Percentiles rank a stretch among this genome's conserved stretches.
Conservation (phyloP, 176 grass and related monocot genomes). For the Cymbopogon citratus region DNA sequence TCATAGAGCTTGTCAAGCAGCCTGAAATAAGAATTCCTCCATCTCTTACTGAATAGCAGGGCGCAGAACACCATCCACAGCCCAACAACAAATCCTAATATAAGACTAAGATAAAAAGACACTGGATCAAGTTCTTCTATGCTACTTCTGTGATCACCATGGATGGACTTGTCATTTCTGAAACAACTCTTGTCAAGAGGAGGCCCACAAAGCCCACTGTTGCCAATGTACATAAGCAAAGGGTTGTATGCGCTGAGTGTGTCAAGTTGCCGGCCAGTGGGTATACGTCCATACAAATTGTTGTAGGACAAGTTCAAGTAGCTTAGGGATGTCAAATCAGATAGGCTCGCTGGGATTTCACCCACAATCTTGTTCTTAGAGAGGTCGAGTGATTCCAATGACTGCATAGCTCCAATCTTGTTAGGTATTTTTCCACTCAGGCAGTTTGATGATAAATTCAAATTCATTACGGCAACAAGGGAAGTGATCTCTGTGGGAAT, state of each 20-base stretch:
- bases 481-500: conserved; percentile 20
- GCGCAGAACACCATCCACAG: conserved; percentile 18
- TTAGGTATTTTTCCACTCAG: conserved; percentile 1
- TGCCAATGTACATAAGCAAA: conserved; percentile 12
- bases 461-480: not conserved
- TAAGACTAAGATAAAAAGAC: not conserved
- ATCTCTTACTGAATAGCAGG: conserved; percentile 14
- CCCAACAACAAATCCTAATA: conserved; percentile 17
- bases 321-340: conserved; percentile 13
- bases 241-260: conserved; percentile 13
- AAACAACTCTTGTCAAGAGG: conserved; percentile 10
- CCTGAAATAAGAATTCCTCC: conserved; percentile 21
- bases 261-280: conserved; percentile 17
- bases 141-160: not conserved
- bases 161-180: not conserved
- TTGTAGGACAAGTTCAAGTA: conserved; percentile 39
- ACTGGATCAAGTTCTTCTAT: not conserved
- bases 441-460: conserved; percentile 31
- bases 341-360: not conserved
- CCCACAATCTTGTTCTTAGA: conserved; percentile 29
- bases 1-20: not conserved
- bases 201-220: conserved; percentile 12
- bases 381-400: conserved; percentile 35
- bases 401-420: conserved; percentile 11
- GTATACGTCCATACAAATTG: conserved; percentile 28